Conservation (phyloP, 164 flowering plant species). For the Chloranthus sessilifolius region DNA sequence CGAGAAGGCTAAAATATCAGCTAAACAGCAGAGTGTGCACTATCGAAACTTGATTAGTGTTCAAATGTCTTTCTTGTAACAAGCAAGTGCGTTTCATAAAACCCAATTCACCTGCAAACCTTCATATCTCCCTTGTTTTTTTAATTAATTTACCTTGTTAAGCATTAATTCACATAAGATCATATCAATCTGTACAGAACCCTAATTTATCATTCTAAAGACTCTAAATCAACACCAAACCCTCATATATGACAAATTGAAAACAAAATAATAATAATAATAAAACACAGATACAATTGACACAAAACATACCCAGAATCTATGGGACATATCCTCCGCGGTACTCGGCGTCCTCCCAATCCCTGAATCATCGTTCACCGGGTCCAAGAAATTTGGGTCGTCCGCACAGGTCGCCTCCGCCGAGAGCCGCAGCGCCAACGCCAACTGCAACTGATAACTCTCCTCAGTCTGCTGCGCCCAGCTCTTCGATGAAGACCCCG, state of each 20-base stretch:
- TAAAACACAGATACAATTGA: not conserved
- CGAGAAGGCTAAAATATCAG: too few species aligned
- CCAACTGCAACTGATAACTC: slow-evolving; percentile 92
- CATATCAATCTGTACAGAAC: too few species aligned
- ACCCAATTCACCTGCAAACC: too few species aligned
- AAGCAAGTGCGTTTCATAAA: too few species aligned
- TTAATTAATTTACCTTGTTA: too few species aligned
- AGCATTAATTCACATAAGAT: too few species aligned
- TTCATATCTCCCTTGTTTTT: too few species aligned
- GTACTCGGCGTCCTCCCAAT: slow-evolving; percentile 31
- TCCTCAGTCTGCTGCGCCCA: slow-evolving; percentile 99
- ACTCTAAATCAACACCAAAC: not conserved
- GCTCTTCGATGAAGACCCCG: slow-evolving; percentile 55
- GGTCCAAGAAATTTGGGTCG: slow-evolving; percentile 92
- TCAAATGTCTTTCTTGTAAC: too few species aligned
- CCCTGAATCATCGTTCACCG: slow-evolving; percentile 50
- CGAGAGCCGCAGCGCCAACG: slow-evolving; percentile 79
- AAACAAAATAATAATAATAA: not conserved
- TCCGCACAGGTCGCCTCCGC: slow-evolving; percentile 85
- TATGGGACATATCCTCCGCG: slow-evolving; percentile 69
- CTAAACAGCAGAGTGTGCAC: too few species aligned
- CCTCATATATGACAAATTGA: not conserved
- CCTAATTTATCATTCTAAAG: too few species aligned
- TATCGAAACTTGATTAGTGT: too few species aligned
- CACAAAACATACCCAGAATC: slow-evolving; percentile 73